These are phyloP conservation scores for Vigna hirtella DNA, from an alignment of 306 rosid species.

Conservation along the genomic window DNA sequence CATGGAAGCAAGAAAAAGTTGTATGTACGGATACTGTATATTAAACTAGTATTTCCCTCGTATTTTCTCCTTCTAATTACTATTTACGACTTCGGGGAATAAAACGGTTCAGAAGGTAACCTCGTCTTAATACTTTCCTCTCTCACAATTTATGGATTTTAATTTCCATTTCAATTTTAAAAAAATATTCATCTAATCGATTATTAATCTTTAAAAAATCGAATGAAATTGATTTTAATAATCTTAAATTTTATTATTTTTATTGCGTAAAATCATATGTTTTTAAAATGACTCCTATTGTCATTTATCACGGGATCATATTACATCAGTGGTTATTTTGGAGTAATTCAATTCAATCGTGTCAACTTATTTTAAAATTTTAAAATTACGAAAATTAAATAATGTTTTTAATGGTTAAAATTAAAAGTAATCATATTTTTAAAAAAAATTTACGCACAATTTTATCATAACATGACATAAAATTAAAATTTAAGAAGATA, in stretches of 20 bases:
- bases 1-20: constrained; percentile 41
- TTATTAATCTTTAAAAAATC: neutral
- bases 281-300: no score
- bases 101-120: constrained; percentile 4
- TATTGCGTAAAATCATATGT: no score
- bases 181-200: neutral
- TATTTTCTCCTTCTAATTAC: constrained; percentile 5
- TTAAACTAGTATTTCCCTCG: neutral
- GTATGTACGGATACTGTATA: neutral
- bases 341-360: no score
- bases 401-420: no score
- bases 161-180: neutral
- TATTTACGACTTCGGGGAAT: neutral
- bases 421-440: no score
- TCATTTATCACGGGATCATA: no score
- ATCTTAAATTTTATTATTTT: neutral
- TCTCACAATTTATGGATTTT: constrained; percentile 29
- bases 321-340: no score
- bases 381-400: no score
- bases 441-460: no score
- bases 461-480: no score
- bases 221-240: neutral
- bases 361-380: no score
- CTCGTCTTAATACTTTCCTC: neutral
- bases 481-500: no score